Percentiles rank a stretch among this genome's conserved stretches.
These are phyloP conservation scores for Pleurotus ostreatus DNA, from an alignment of 768 basidiomycete species.

Conservation along the genomic window DNA sequence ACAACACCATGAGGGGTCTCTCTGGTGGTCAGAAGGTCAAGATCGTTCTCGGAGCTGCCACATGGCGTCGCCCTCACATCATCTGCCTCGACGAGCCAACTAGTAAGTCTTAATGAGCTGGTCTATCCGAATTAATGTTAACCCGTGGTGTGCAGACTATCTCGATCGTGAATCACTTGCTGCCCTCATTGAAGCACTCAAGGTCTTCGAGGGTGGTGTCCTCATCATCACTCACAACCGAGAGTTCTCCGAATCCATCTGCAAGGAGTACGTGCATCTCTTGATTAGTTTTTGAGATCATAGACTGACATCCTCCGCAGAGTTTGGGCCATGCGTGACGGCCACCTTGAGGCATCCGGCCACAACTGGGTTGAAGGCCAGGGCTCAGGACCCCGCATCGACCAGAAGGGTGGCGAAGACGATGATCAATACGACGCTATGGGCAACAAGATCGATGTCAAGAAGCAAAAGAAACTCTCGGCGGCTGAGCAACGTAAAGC, in stretches of 20 bases:
- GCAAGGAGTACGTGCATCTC: conserved; percentile 51
- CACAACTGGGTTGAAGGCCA: conserved; percentile 99
- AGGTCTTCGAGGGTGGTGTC: conserved; percentile 97
- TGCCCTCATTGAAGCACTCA: conserved; percentile 96
- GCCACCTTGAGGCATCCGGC: conserved; percentile 92
- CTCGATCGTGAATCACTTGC: conserved; percentile 99
- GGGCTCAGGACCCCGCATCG: conserved; percentile 90
- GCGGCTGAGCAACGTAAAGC: conserved; percentile 81
- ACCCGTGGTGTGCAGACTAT: conserved; percentile 60
- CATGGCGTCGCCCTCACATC: conserved; percentile 98
- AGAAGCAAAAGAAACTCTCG: conserved; percentile 85
- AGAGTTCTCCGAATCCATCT: conserved; percentile 98
- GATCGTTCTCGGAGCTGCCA: conserved; percentile 97
- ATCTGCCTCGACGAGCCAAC: conserved; percentile 98
- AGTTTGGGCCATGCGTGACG: conserved; percentile 99
- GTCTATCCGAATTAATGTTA: background rate
- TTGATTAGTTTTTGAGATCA: too few species aligned
- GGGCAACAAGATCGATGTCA: conserved; percentile 91
- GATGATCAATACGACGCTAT: conserved; percentile 93
- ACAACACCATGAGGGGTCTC: conserved; percentile 99
- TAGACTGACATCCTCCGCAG: too few species aligned
- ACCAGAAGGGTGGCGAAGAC: conserved; percentile 89
- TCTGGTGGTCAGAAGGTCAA: conserved; percentile 99
- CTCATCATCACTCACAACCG: conserved; percentile 97
- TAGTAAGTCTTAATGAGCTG: conserved; percentile 40